These are phyloP conservation scores for Hypoxylon sp. DNA, from an alignment of 2,329 filamentous ascomycete species.

Conservation along the genomic window DNA sequence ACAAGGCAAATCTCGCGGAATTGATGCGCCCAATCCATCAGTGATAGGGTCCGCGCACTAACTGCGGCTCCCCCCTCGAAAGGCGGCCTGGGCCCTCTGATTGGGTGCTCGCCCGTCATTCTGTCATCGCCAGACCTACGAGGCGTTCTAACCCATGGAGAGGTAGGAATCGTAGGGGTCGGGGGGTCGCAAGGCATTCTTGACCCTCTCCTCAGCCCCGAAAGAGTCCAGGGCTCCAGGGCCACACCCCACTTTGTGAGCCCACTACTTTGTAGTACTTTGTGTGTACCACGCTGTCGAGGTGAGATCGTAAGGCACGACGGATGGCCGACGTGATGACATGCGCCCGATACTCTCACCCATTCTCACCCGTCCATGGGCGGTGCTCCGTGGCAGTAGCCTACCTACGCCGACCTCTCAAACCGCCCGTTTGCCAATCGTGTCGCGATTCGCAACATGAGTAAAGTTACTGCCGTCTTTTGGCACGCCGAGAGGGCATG, in stretches of 20 bases:
- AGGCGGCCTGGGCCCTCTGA: constrained; percentile 15
- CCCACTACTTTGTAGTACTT: constrained; percentile 18
- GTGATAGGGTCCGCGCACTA: constrained; percentile 36
- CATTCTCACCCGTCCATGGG: constrained; percentile 7
- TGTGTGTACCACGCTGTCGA: background rate
- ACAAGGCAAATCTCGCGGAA: constrained; percentile 32
- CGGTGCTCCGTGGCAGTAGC: constrained; percentile 27
- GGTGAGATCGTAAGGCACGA: constrained; percentile 34
- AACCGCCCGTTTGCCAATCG: constrained; percentile 14
- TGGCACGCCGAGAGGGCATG: background rate
- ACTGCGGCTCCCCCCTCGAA: constrained; percentile 27
- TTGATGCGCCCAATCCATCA: constrained; percentile 31
- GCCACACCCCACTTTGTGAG: constrained; percentile 34
- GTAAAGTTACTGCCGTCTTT: background rate
- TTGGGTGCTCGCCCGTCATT: constrained; percentile 27
- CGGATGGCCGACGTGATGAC: constrained; percentile 25
- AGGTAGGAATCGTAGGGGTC: constrained; percentile 37
- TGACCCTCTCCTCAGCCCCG: constrained; percentile 40
- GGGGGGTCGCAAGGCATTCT: constrained; percentile 41
- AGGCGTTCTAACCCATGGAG: constrained; percentile 31
- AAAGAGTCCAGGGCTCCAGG: constrained; percentile 32
- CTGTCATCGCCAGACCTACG: constrained; percentile 35
- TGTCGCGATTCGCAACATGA: constrained; percentile 11
- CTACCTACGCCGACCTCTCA: constrained; percentile 23
- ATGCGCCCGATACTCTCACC: constrained; percentile 18